Evolutionary conservation across 805 yeast genomes (phyloP).

Genomic region (Starmerella riodocensis): DNA sequence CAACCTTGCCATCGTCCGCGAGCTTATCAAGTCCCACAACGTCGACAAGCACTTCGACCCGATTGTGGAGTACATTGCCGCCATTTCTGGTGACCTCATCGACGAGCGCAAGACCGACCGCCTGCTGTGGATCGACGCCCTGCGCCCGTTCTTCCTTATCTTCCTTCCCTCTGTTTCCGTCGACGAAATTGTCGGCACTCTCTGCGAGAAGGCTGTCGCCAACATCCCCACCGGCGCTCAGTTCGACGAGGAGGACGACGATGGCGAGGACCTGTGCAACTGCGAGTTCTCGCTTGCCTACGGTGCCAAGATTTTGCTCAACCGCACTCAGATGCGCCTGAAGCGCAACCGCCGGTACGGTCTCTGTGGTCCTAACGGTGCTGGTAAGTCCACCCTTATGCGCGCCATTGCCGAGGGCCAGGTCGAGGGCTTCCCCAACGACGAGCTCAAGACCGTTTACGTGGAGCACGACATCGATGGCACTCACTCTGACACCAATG

Average conservation of each 20-base stretch:
- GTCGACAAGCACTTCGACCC: conserved; percentile 63
- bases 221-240: conserved; percentile 94
- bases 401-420: conserved; percentile 95
- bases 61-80: conserved; percentile 74
- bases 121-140: conserved; percentile 74
- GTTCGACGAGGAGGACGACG: conserved; percentile 84
- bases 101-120: conserved; percentile 95
- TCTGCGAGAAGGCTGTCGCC: conserved; percentile 91
- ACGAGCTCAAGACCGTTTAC: conserved; percentile 96
- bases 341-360: conserved; percentile 96
- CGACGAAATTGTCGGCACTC: conserved; percentile 78
- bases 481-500: conserved; percentile 91
- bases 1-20: conserved; percentile 68
- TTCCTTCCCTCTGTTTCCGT: conserved; percentile 90
- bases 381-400: conserved; percentile 98
- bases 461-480: conserved; percentile 99
- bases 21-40: conserved; percentile 51
- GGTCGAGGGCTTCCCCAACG: conserved; percentile 99
- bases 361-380: conserved; percentile 98
- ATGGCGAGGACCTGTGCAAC: conserved; percentile 99
- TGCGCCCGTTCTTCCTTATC: conserved; percentile 89
- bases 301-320: conserved; percentile 99
- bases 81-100: conserved; percentile 96
- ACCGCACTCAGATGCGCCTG: conserved; percentile 97
- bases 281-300: conserved; percentile 99